A percentile compares a stretch with the other conserved stretches of the same genome.
These are phyloP conservation scores for Rhododendron ovatum DNA, from an alignment of 148 eudicot species.

Conservation along the genomic window DNA sequence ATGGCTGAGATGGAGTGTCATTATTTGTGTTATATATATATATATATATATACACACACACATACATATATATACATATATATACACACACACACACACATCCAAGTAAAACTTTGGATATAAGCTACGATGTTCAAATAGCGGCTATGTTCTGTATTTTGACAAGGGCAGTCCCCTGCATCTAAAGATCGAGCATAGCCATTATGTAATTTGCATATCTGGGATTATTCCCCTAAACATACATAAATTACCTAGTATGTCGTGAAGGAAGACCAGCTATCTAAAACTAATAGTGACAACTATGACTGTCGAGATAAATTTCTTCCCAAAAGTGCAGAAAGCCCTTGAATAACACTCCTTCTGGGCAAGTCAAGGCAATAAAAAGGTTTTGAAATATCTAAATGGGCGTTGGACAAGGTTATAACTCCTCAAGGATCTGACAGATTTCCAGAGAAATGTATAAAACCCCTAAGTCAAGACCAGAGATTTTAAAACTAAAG, in stretches of 20 bases:
- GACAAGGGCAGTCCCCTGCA: constrained; percentile 4
- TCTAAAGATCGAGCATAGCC: background rate
- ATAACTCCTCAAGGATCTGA: background rate
- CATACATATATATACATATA: no score
- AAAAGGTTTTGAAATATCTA: background rate
- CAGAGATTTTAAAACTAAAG: background rate
- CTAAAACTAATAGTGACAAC: background rate
- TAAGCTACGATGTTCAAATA: background rate
- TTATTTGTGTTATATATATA: no score
- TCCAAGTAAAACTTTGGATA: background rate
- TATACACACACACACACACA: no score
- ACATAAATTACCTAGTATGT: background rate
- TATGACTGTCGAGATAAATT: background rate
- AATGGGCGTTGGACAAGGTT: background rate
- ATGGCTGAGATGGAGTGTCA: no score
- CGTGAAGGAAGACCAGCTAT: background rate
- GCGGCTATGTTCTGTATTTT: background rate
- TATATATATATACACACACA: no score
- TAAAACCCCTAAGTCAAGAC: background rate
- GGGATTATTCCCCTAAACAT: background rate
- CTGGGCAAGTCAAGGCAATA: background rate
- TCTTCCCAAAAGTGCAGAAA: background rate
- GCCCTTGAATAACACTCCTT: background rate
- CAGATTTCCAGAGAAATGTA: background rate
- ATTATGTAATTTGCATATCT: background rate